Conservation (phyloP, 306 rosid genomes). For the Canavalia gladiata region DNA sequence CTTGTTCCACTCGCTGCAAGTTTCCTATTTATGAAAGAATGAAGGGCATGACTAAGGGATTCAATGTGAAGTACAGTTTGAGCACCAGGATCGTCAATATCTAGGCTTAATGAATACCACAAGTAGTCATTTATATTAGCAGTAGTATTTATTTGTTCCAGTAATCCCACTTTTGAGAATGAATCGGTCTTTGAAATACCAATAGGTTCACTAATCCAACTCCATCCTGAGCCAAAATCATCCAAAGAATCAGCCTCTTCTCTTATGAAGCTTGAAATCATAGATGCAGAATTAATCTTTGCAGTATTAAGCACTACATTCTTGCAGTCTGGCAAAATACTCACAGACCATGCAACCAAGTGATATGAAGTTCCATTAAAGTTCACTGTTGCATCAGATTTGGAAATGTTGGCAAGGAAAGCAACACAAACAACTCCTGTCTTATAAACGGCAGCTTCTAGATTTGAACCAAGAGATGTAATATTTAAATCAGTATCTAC, state of each 20-base stretch:
- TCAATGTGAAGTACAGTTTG: no score
- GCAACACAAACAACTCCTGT: slow-evolving; percentile 77
- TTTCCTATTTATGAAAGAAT: slow-evolving; percentile 77
- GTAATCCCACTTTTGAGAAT: slow-evolving; percentile 71
- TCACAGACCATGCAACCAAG: slow-evolving; percentile 97
- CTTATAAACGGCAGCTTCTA: slow-evolving; percentile 90
- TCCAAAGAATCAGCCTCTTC: slow-evolving; percentile 59
- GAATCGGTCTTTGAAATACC: slow-evolving; percentile 85
- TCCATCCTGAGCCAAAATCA: slow-evolving; percentile 71
- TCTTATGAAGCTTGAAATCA: slow-evolving; percentile 64
- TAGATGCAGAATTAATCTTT: slow-evolving; percentile 83
- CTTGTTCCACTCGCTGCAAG: no score
- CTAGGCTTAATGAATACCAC: slow-evolving; percentile 86
- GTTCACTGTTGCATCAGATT: slow-evolving; percentile 71
- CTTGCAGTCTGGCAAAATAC: slow-evolving; percentile 98
- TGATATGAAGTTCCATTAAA: slow-evolving; percentile 80
- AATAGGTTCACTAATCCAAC: slow-evolving; percentile 87
- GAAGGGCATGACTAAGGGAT: slow-evolving; percentile 92
- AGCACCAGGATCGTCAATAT: slow-evolving; percentile 58
- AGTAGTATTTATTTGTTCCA: slow-evolving; percentile 91
- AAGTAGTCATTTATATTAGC: slow-evolving; percentile 92
- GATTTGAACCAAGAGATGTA: slow-evolving; percentile 71
- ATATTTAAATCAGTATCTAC: slow-evolving; percentile 78
- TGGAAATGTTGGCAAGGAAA: slow-evolving; percentile 81
- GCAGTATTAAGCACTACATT: no score